Percentiles rank a stretch among this genome's conserved stretches.
These are phyloP conservation scores for Trichoderma lentiforme DNA, from an alignment of 2,329 filamentous ascomycete species.

Conservation along the genomic window DNA sequence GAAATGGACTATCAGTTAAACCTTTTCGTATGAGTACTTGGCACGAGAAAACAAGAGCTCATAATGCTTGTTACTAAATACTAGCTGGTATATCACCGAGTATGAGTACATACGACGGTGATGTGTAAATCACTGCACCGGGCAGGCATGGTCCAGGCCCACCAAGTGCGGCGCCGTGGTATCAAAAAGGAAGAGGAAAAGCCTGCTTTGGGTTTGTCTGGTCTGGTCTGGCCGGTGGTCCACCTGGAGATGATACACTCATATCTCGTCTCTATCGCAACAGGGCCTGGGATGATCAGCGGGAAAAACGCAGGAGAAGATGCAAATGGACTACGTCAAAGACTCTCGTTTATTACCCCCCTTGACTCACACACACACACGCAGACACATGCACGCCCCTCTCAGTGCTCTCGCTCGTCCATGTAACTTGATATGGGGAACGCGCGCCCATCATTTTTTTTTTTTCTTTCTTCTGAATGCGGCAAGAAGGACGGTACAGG, in stretches of 20 bases:
- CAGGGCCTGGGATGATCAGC: not conserved
- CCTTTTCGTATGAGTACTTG: not conserved
- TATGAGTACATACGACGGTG: not conserved
- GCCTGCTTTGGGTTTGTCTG: not conserved
- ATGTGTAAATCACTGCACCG: not conserved
- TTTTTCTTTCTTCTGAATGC: not conserved
- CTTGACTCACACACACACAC: not conserved
- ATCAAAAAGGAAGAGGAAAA: not conserved
- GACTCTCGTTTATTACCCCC: not conserved
- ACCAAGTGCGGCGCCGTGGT: not conserved
- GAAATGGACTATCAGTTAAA: not conserved
- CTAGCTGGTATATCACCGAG: not conserved
- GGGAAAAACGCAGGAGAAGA: not conserved
- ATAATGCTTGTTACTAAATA: not conserved
- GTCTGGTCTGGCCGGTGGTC: not conserved
- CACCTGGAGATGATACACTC: not conserved
- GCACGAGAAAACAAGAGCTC: not conserved
- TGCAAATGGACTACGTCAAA: conserved; percentile 6
- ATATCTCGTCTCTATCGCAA: not conserved
- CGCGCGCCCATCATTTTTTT: not conserved
- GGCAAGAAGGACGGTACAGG: not conserved
- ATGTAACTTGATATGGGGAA: not conserved
- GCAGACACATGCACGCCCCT: not conserved
- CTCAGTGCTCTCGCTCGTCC: not conserved
- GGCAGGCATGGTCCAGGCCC: not conserved